Percentiles rank a stretch among this genome's conserved stretches.
Evolutionary conservation across 441 rosid genomes (phyloP).

Genomic region (Gossypium laxum): DNA sequence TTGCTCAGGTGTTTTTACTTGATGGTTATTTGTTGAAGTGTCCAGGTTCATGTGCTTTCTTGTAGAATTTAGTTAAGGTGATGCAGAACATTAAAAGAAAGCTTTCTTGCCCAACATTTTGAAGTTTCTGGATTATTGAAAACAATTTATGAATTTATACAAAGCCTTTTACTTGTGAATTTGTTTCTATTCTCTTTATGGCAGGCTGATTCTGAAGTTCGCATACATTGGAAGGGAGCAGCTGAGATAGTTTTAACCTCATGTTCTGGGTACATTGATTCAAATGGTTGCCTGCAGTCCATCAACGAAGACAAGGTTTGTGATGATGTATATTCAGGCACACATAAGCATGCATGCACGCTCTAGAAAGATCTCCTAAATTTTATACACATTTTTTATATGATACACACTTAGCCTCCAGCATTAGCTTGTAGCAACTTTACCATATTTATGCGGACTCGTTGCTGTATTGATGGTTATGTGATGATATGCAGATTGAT

Average conservation of each 20-base stretch:
- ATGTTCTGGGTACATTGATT: conserved; percentile 41
- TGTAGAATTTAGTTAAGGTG: not conserved
- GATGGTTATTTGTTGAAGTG: not conserved
- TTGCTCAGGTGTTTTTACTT: not conserved
- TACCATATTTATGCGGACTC: not conserved
- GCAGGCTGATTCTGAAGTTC: conserved; percentile 72
- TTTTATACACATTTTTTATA: not conserved
- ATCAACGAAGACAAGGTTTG: conserved; percentile 59
- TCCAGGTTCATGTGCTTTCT: not conserved
- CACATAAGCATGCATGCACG: not conserved
- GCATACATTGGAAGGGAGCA: conserved; percentile 96
- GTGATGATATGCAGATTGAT: not conserved
- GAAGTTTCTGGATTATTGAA: not conserved
- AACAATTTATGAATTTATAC: not conserved
- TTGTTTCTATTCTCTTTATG: conserved; percentile 14
- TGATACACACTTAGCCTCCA: not conserved
- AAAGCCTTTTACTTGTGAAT: not conserved
- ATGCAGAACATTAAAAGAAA: not conserved
- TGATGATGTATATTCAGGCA: not conserved
- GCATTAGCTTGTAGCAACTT: not conserved
- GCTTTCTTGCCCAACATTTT: not conserved
- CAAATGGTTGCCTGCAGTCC: conserved; percentile 44
- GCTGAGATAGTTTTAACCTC: conserved; percentile 84
- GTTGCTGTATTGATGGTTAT: not conserved
- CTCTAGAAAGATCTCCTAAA: not conserved